Conservation (phyloP, 768 basidiomycete species). For the Omphalotus guepiniiformis region DNA sequence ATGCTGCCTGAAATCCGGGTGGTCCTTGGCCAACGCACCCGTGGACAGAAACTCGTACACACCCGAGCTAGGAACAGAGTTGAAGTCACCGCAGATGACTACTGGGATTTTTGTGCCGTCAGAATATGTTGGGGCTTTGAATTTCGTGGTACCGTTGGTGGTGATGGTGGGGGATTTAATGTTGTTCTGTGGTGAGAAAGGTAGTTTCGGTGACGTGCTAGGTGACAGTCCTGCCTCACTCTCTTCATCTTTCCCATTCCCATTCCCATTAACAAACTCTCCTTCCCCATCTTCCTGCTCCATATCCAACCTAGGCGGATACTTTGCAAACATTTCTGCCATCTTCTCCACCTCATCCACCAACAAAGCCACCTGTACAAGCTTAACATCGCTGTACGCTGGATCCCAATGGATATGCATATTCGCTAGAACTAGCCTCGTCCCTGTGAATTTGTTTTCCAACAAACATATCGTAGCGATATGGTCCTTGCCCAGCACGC, state of each 20-base stretch:
- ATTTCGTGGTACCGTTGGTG: conserved; percentile 24
- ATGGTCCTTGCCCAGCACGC: conserved; percentile 91
- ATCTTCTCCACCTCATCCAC: conserved; percentile 93
- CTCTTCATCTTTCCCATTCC: conserved; percentile 1
- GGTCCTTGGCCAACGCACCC: conserved; percentile 65
- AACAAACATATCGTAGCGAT: conserved; percentile 85
- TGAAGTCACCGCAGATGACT: conserved; percentile 94
- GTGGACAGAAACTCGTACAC: conserved; percentile 87
- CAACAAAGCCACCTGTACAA: conserved; percentile 91
- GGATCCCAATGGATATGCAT: conserved; percentile 94
- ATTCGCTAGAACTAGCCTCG: conserved; percentile 86
- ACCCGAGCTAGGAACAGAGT: conserved; percentile 81
- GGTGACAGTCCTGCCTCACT: conserved; percentile 1
- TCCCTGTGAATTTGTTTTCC: conserved; percentile 83
- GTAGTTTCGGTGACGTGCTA: background rate
- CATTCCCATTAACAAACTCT: conserved; percentile 10
- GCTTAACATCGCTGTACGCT: conserved; percentile 90
- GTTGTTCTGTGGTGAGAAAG: background rate
- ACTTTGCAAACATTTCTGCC: conserved; percentile 75
- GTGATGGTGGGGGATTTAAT: conserved; percentile 30
- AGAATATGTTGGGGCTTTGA: conserved; percentile 52
- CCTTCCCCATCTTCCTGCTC: conserved; percentile 17
- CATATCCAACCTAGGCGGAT: conserved; percentile 51
- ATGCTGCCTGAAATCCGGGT: conserved; percentile 90
- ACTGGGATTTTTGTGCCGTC: conserved; percentile 89